Percentiles rank a stretch among this genome's conserved stretches.
These are phyloP conservation scores for Epithele typhae DNA, from an alignment of 768 basidiomycete species.

Conservation along the genomic window DNA sequence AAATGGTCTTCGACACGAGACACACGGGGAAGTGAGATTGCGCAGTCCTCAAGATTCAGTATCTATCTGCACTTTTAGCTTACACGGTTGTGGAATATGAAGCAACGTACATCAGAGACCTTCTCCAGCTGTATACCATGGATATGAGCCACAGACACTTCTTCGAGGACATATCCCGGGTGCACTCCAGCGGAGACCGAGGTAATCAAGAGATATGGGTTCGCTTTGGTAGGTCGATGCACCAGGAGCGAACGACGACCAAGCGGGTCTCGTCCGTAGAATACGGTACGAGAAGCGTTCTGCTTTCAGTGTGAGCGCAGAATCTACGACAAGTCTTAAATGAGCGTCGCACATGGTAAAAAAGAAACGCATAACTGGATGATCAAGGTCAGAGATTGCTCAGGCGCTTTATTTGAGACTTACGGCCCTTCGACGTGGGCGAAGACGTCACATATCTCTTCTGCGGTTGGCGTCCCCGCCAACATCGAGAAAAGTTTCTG, in stretches of 20 bases:
- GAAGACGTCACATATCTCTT: conserved; percentile 48
- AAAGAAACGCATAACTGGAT: conserved; percentile 73
- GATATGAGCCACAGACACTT: conserved; percentile 55
- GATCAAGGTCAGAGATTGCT: not conserved
- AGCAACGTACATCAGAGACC: no score
- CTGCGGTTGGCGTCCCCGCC: conserved; percentile 18
- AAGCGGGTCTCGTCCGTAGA: conserved; percentile 78
- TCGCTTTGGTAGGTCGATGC: conserved; percentile 45
- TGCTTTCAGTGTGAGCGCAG: conserved; percentile 1
- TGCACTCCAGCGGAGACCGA: conserved; percentile 58
- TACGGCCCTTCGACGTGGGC: conserved; percentile 78
- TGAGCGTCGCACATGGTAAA: conserved; percentile 55
- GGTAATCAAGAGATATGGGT: conserved; percentile 56
- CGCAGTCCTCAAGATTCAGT: no score
- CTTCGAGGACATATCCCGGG: conserved; percentile 49
- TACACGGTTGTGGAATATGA: no score
- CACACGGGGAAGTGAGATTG: no score
- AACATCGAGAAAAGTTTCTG: conserved; percentile 41
- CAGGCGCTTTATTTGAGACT: conserved; percentile 25
- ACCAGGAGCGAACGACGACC: conserved; percentile 83
- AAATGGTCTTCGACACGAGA: no score
- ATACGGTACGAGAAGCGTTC: conserved; percentile 47
- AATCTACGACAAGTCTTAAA: not conserved
- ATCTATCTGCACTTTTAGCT: no score
- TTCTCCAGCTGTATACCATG: conserved; percentile 45